Percentiles rank a stretch among this genome's conserved stretches.
Conservation (phyloP, 1,284 basidiomycete species). For the Mycena citricolor region DNA sequence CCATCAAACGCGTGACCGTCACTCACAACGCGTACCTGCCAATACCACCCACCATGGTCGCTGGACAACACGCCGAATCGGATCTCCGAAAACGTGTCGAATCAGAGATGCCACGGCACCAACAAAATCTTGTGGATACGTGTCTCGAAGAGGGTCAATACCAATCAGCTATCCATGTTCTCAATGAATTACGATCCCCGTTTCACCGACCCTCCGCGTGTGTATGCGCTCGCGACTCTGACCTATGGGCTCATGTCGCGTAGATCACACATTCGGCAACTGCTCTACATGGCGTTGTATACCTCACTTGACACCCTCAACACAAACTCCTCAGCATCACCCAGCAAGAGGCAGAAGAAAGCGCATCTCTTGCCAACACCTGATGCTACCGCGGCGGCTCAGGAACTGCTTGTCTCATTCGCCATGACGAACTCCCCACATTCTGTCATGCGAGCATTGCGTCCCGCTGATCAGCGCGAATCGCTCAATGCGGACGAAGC, state of each 20-base stretch:
- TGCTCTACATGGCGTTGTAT: constrained; percentile 67
- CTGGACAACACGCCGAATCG: too few relatives aligned
- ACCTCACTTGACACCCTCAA: constrained; percentile 44
- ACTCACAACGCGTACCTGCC: too few relatives aligned
- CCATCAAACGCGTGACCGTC: too few relatives aligned
- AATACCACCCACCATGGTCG: too few relatives aligned
- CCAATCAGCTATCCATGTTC: constrained; percentile 56
- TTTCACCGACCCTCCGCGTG: constrained; percentile 54
- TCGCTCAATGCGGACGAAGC: constrained; percentile 37
- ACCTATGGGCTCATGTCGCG: constrained; percentile 12
- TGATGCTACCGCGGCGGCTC: constrained; percentile 48
- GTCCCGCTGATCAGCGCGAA: constrained; percentile 22
- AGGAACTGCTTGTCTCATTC: constrained; percentile 55
- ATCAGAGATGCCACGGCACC: constrained; percentile 53
- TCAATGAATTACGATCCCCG: constrained; percentile 60
- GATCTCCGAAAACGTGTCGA: too few relatives aligned
- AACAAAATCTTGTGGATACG: constrained; percentile 61
- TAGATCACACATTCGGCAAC: constrained; percentile 62
- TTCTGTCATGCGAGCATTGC: constrained; percentile 54
- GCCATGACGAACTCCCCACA: constrained; percentile 55
- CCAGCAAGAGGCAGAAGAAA: constrained; percentile 48
- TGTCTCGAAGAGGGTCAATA: constrained; percentile 75
- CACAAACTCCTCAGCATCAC: constrained; percentile 40
- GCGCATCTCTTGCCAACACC: constrained; percentile 43
- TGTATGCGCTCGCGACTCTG: constrained; percentile 27